Conservation (phyloP, 441 rosid genomes). For the Melastoma candidum region DNA sequence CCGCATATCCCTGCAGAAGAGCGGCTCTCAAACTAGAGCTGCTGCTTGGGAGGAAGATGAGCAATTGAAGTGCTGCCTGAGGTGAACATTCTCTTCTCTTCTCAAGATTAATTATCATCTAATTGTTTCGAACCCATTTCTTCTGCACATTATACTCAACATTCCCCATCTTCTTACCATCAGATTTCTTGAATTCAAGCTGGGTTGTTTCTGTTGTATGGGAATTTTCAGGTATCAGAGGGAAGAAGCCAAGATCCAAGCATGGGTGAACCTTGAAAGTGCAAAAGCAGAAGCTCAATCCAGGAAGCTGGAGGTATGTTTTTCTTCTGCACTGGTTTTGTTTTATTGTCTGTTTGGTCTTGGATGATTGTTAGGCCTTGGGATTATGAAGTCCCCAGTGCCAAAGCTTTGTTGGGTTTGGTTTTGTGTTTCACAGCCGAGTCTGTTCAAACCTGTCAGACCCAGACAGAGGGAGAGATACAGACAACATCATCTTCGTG, state of each 20-base stretch:
- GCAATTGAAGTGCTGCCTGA: slow-evolving; percentile 64
- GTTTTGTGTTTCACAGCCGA: no score
- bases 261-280: slow-evolving; percentile 86
- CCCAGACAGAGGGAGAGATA: no score
- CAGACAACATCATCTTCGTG: no score
- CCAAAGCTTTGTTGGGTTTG: no score
- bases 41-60: slow-evolving; percentile 71
- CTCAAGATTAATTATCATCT: no score
- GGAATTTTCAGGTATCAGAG: slow-evolving; percentile 58
- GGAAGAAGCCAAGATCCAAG: slow-evolving; percentile 89
- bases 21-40: slow-evolving; percentile 45
- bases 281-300: slow-evolving; percentile 98
- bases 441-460: no score
- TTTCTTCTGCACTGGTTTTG: not conserved
- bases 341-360: not conserved
- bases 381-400: no score
- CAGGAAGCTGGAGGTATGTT: slow-evolving; percentile 74
- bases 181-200: not conserved
- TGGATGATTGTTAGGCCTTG: no score
- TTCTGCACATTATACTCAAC: not conserved
- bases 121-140: not conserved
- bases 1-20: slow-evolving; percentile 20
- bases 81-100: slow-evolving; percentile 23
- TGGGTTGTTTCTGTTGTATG: slow-evolving; percentile 6
- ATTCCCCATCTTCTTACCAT: no score